Evolutionary conservation across 1,284 basidiomycete genomes (phyloP), one percentile per base, ranked within the genome.

Genomic region (Leccinum ponderosum): DNA sequence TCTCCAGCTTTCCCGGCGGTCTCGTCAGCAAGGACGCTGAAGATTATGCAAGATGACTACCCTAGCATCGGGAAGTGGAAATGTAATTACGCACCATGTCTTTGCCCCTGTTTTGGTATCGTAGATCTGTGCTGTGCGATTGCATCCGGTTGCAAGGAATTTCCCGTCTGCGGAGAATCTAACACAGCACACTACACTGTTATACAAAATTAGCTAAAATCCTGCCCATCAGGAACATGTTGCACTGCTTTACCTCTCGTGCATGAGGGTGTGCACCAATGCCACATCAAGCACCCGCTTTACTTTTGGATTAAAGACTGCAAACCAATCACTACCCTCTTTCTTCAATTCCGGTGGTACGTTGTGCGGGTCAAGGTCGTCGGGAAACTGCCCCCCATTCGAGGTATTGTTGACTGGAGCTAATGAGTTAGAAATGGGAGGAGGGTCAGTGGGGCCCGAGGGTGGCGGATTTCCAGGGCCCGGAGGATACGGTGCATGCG

Each of bases 261-360:
- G 97, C 71, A 89, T 87, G 35, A 99, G 80, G 1, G 93, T 97
- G 75, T 98, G 94, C 20, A 95, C 89, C 59, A 98, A 31, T 53
- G 80, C 81, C n/a, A 99, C 93, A 74, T 98, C 95, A 59, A 97
- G 79, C 61, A 86, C 83, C 55, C 89, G 82, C 77, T 94, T 93
- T 62, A 86, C 86, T 69, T 91, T 90, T 14, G 93, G 90, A 74
- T 95, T 97, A 81, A 95, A 98, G 57, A 97, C 86, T 17, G 94
- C 95, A 70, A 96, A 92, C 97, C 97, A 99, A 76, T 98, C 97
- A 39, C 81, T 79, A 0, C 95, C 96, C 73, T 95, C 92, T 76
- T 92, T 93, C 75, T 86, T 87, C 57, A 81, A 66, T 61, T 87
- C 83, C 1, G 83, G 73, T 0, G 84, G 81, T 4, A 83, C 77